phyloP scores from a whole-genome alignment of 2,329 filamentous ascomycete genomes.

The Fusarium penzigii region DNA sequence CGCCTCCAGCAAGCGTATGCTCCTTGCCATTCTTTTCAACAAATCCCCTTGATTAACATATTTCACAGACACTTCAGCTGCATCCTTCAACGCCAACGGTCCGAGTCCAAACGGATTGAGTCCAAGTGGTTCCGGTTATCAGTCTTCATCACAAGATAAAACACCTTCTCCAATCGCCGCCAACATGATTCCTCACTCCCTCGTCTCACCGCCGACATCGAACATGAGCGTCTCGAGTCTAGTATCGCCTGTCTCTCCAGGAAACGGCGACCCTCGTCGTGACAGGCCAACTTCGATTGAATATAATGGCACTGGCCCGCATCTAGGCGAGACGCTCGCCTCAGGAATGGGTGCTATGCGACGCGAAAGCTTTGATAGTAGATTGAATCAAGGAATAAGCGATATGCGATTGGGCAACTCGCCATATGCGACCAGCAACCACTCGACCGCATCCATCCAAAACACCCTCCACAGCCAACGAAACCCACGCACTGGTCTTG shows the following conservation, averaged over 20 bases:
- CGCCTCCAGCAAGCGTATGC: slow-evolving; percentile 44
- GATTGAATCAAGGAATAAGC: slow-evolving; percentile 71
- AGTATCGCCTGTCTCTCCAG: slow-evolving; percentile 60
- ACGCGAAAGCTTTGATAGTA: slow-evolving; percentile 78
- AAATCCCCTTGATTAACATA: slow-evolving; percentile 21
- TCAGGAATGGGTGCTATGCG: slow-evolving; percentile 51
- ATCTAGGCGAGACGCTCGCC: slow-evolving; percentile 38
- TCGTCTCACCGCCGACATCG: slow-evolving; percentile 56
- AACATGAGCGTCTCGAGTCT: slow-evolving; percentile 69
- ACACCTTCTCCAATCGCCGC: slow-evolving; percentile 61
- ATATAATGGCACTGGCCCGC: slow-evolving; percentile 31
- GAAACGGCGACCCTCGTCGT: slow-evolving; percentile 43
- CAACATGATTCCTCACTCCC: slow-evolving; percentile 51
- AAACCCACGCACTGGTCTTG: slow-evolving; percentile 55
- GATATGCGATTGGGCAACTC: slow-evolving; percentile 67
- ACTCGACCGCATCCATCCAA: slow-evolving; percentile 74
- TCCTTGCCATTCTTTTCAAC: slow-evolving; percentile 16
- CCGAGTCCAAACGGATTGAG: slow-evolving; percentile 44
- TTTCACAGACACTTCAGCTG: slow-evolving; percentile 39
- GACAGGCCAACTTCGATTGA: slow-evolving; percentile 43
- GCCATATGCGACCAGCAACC: slow-evolving; percentile 76
- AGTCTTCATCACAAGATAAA: slow-evolving; percentile 56
- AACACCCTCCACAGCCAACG: slow-evolving; percentile 69
- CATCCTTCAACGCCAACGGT: slow-evolving; percentile 40
- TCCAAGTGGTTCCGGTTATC: slow-evolving; percentile 49